Conservation (phyloP, 2,329 filamentous ascomycete species). For the Chaetomiaceae sp. region DNA sequence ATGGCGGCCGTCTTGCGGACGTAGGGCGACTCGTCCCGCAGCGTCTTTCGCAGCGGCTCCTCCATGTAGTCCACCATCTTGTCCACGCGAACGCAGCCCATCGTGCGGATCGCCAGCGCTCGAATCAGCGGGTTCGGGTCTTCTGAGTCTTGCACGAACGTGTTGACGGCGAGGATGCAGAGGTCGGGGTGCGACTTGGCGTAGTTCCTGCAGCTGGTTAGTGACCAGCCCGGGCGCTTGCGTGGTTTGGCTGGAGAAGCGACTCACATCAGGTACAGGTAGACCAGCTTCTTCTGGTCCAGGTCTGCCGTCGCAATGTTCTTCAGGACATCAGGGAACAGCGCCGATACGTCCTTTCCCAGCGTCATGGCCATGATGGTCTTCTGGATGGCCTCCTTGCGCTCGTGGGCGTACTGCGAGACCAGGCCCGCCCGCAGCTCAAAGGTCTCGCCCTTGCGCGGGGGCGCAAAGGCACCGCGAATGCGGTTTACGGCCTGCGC, state of each 20-base stretch:
- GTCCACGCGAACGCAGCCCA: conserved; percentile 97
- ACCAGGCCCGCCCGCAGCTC: conserved; percentile 92
- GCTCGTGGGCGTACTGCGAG: conserved; percentile 98
- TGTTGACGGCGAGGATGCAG: conserved; percentile 97
- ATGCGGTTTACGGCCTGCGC: conserved; percentile 84
- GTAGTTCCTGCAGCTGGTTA: conserved; percentile 68
- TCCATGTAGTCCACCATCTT: conserved; percentile 99
- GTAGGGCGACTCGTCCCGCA: conserved; percentile 95
- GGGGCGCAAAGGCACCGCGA: conserved; percentile 84
- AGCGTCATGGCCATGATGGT: conserved; percentile 99
- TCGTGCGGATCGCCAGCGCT: conserved; percentile 91
- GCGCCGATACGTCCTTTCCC: conserved; percentile 93
- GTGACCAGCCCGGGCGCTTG: neutral
- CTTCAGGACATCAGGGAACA: conserved; percentile 97
- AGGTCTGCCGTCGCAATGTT: conserved; percentile 93
- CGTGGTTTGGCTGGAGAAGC: too few relatives aligned
- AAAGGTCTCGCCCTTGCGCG: conserved; percentile 95
- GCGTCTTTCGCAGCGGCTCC: conserved; percentile 88
- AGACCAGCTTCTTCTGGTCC: conserved; percentile 99
- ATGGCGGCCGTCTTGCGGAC: conserved; percentile 97
- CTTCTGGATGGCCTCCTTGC: conserved; percentile 98
- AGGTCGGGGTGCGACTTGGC: conserved; percentile 98
- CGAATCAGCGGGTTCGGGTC: conserved; percentile 94
- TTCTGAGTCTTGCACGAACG: conserved; percentile 98
- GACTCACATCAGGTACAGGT: conserved; percentile 87